Evolutionary conservation across 768 basidiomycete species (phyloP), one percentile per base, ranked within the genome.

Genomic region (Amanita fuliginea): DNA sequence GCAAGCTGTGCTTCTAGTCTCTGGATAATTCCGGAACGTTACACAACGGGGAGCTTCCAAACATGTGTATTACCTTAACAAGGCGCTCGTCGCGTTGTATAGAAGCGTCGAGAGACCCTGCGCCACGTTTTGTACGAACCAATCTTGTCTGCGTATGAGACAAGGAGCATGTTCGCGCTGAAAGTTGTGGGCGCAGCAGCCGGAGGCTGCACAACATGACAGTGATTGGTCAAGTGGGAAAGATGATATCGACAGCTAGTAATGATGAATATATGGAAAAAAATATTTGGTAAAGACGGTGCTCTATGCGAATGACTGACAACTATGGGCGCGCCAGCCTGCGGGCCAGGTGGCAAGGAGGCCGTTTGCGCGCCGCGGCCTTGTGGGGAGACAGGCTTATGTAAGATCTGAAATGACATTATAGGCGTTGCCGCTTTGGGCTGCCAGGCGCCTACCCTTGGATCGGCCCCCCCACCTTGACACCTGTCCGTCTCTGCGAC

Each of bases 1-100:
- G 42, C 59, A 24, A 65, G 52, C 36, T 63, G 58, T n/a, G 60
- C 59, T 44, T 65, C 61, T 11, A 64, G 59, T 55, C 55, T 61
- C 61, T 64, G 33, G 4, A 51, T 46, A 13, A 19, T 24, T 51
- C 40, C 19, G 44, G 55, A 26, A 33, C 46, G 41, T 13, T 35
- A 21, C 30, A 19, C 26, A 41, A 6, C 34, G 6, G 24, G 8
- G 34, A 3, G 26, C 13, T 51, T 28, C 13, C 32, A 16, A 19
- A 16, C 2, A 18, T 8, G 34, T 39, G n/a, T 3, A 18, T 16
- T 41, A 59, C 62, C 57, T 57, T 60, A n/a, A 63, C 49, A 4
- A 63, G 56, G 32, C 58, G 54, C 48, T 64, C 63, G 35, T 64
- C 63, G 36, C 55, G 53, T 42, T 59, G 42, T 35, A 56, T 18